Evolutionary conservation across 2,329 filamentous ascomycete genomes (phyloP).

Genomic region (Aureobasidium sp.): DNA sequence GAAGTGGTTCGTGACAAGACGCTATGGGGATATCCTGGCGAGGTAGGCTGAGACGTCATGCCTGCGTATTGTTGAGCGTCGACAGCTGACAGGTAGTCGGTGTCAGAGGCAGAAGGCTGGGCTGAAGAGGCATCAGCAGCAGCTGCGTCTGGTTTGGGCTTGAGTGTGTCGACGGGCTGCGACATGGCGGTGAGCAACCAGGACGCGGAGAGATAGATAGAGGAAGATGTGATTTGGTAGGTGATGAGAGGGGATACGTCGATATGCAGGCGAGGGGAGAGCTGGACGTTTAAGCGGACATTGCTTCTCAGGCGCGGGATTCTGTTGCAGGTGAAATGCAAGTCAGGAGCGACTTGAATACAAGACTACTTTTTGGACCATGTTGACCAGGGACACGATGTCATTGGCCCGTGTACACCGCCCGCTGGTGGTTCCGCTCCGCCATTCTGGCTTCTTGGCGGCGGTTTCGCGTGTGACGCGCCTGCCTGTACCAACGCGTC

Average conservation of each 20-base stretch:
- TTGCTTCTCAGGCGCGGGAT: neutral
- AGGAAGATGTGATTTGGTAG: neutral
- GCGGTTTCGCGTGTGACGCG: neutral
- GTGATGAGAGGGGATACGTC: neutral
- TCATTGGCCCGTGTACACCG: conserved; percentile 1
- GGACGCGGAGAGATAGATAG: neutral
- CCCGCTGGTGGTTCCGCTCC: neutral
- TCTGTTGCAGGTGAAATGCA: neutral
- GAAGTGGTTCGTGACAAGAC: conserved; percentile 54
- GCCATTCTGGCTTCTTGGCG: neutral
- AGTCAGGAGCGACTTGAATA: neutral
- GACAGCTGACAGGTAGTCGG: conserved; percentile 28
- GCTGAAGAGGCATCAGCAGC: conserved; percentile 3
- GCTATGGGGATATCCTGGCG: conserved; percentile 31
- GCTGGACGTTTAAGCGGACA: neutral
- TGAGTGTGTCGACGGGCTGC: conserved; percentile 15
- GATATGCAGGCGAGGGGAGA: neutral
- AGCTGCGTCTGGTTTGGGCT: conserved; percentile 13
- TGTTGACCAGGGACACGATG: neutral
- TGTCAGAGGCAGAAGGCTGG: neutral
- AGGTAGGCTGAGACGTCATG: conserved; percentile 24
- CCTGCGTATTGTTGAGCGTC: conserved; percentile 22
- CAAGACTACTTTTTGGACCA: conserved; percentile 1
- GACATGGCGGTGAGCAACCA: conserved; percentile 14
- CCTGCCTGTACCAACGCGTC: neutral